Conservation (phyloP, 371 early-diverging fungal genomes). For the Mortierella sp. region DNA sequence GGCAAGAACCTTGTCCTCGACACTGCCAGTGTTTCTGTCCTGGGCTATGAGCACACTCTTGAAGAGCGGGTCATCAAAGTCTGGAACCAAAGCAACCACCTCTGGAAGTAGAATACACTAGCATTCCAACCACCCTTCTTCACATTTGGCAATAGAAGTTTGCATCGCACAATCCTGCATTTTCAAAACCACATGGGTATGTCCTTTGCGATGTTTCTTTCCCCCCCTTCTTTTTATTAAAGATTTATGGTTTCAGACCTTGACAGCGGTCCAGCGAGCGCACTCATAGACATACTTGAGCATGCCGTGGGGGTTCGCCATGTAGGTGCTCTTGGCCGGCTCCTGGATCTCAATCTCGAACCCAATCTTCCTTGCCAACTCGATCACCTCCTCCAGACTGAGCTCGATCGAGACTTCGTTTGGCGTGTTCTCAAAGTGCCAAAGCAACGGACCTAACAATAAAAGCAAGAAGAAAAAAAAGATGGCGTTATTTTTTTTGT, state of each 20-base stretch:
- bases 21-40: conserved; percentile 55
- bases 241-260: no score
- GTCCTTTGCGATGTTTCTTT: no score
- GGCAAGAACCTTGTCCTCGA: conserved; percentile 57
- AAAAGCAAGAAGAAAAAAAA: not conserved
- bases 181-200: no score
- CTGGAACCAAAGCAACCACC: conserved; percentile 53
- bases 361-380: conserved; percentile 74
- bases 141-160: not conserved
- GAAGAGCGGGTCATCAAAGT: conserved; percentile 56
- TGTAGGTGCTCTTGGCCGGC: conserved; percentile 74
- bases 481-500: not conserved
- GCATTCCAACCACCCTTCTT: no score
- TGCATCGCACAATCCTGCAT: no score
- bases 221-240: no score
- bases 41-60: conserved; percentile 57
- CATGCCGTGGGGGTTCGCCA: conserved; percentile 85
- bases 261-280: conserved; percentile 71
- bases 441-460: conserved; percentile 88
- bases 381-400: conserved; percentile 85
- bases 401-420: conserved; percentile 88
- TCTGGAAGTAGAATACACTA: conserved; percentile 48
- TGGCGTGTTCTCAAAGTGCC: conserved; percentile 91
- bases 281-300: conserved; percentile 85
- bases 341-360: conserved; percentile 81